Conservation (phyloP, 2,329 filamentous ascomycete genomes). For the Plectosphaerella sp. region DNA sequence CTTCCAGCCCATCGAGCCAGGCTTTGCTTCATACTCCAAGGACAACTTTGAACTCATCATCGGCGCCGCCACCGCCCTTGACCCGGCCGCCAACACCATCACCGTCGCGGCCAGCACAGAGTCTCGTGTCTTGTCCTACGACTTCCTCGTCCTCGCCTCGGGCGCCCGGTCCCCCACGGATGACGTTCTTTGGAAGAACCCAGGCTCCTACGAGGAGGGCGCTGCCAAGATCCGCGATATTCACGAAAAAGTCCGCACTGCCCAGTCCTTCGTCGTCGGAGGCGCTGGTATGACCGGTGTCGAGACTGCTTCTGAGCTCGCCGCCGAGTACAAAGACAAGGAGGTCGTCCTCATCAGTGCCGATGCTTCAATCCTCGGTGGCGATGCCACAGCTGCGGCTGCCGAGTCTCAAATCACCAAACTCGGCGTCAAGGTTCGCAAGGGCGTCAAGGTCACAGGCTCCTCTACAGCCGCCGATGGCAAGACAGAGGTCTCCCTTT, state of each 20-base stretch:
- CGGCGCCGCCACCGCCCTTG: constrained; percentile 39
- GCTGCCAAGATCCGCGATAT: constrained; percentile 33
- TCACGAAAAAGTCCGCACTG: constrained; percentile 34
- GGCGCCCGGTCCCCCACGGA: constrained; percentile 38
- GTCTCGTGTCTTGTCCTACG: constrained; percentile 37
- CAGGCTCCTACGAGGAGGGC: constrained; percentile 40
- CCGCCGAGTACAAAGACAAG: constrained; percentile 44
- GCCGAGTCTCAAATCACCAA: constrained; percentile 45
- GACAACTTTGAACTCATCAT: constrained; percentile 47
- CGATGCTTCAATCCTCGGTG: constrained; percentile 34
- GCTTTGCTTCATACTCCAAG: constrained; percentile 44
- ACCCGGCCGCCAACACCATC: constrained; percentile 34
- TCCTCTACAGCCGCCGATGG: constrained; percentile 30
- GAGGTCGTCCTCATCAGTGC: constrained; percentile 43
- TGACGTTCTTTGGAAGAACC: constrained; percentile 48
- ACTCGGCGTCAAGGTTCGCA: constrained; percentile 45
- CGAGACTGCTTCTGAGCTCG: constrained; percentile 51
- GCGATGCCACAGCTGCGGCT: constrained; percentile 36
- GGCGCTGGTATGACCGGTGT: constrained; percentile 53
- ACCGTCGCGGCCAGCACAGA: constrained; percentile 26
- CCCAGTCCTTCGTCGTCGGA: constrained; percentile 50
- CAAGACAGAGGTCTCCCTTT: constrained; percentile 43
- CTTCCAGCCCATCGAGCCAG: constrained; percentile 42
- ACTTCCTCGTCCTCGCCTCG: constrained; percentile 53
- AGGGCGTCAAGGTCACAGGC: constrained; percentile 33